These are phyloP conservation scores for Ustilago xerochloae DNA, from an alignment of 1,284 basidiomycete genomes.

Conservation along the genomic window DNA sequence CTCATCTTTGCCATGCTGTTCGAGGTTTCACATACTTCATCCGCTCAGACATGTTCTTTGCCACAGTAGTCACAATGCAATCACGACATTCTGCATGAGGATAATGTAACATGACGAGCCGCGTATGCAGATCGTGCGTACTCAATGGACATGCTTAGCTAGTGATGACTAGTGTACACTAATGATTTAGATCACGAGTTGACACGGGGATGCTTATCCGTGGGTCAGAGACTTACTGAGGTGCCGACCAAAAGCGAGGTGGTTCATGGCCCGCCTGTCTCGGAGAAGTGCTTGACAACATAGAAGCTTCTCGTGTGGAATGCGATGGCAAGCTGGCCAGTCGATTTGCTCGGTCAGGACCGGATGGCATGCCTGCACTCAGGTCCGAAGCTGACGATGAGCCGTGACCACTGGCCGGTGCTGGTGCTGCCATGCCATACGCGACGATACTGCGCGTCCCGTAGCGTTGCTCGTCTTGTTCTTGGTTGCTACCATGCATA, in stretches of 20 bases:
- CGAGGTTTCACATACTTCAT: conserved; percentile 43
- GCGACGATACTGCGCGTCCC: not conserved
- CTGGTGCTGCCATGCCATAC: not conserved
- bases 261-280: conserved; percentile 4
- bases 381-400: not conserved
- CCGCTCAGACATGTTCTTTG: conserved; percentile 27
- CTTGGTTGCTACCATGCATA: not conserved
- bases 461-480: not conserved
- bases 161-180: conserved; percentile 4
- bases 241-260: conserved; percentile 4
- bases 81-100: not conserved
- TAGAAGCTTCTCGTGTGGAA: not conserved
- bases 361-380: not conserved
- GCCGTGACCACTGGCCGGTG: not conserved
- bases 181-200: not conserved
- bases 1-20: conserved; percentile 78
- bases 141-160: not conserved
- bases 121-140: not conserved
- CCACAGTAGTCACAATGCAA: conserved; percentile 2
- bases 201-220: not conserved
- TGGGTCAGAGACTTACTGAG: conserved; percentile 3
- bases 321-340: not conserved
- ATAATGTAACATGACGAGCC: not conserved
- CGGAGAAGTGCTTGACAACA: not conserved
- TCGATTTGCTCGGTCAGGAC: not conserved